Evolutionary conservation across 495 filamentous ascomycete genomes (phyloP), one percentile per base, ranked within the genome.

Genomic region (Pseudomonodictys pantanalensis): DNA sequence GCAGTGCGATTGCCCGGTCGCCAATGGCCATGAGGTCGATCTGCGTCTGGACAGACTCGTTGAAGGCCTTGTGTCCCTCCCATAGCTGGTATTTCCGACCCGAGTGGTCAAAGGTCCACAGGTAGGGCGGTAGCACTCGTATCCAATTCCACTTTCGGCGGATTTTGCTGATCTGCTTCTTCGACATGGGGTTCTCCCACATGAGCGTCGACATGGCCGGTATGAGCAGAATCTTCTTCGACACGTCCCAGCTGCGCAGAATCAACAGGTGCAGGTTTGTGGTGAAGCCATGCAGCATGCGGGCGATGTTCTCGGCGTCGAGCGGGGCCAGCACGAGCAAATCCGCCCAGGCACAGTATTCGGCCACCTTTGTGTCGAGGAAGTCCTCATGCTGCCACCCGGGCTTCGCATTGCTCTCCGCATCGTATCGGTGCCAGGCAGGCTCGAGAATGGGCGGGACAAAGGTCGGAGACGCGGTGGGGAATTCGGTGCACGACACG

Each of bases 141-240:
- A 93, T 82, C 88, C 90, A 93, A 35, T 84, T 84, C 89, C 89
- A 93, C 63, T 86, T 90, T 49, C 83, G 78, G 41, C 83, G 77
- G 39, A 93, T 83, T 68, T 92, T 92, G 67, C 82, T 83, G 38
- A 93, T 79, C 68, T 95, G 90, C 65, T 88, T 84, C 71, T 84
- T 85, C 20, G 86, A 92, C 73, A 92, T 83, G 12, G 89, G 89
- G 65, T 92, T 87, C 68, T 91, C 83, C 90, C 90, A 95, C 83
- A 88, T 87, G 53, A 85, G 77, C 5, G 79, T 79, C 5, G 86
- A 88, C 89, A 95, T 92, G 42, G 86, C 88, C 0, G 90, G 90
- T 12, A 93, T 82, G 18, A 95, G 73, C 44, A 92, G 71, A 18
- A 92, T 88, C 62, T 89, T 86, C 73, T 93, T 93, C 1, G 83